phyloP scores from a whole-genome alignment of 2,329 filamentous ascomycete species.

The Fusarium goolgardi region DNA sequence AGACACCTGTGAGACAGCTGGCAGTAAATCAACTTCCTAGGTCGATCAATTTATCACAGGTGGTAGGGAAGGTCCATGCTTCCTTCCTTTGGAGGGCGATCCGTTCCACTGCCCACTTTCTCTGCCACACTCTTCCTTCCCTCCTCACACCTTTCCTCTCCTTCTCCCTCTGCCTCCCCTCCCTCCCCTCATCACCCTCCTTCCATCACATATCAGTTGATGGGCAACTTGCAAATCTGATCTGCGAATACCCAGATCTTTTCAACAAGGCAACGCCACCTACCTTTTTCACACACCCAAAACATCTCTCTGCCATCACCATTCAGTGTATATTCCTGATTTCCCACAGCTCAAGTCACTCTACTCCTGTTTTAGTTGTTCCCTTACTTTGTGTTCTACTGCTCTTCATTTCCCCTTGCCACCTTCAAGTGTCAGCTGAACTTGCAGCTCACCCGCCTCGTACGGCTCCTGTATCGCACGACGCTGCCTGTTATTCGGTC shows the following conservation, averaged over 20 bases:
- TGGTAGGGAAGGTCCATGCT: neutral
- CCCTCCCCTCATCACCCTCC: neutral
- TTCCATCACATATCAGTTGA: neutral
- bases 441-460: neutral
- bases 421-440: neutral
- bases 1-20: slow-evolving; percentile 18
- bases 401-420: neutral
- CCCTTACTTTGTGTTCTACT: neutral
- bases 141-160: neutral
- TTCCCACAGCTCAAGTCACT: neutral
- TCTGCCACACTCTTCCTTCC: neutral
- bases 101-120: neutral
- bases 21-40: neutral
- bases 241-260: neutral
- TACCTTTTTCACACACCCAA: neutral
- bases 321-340: neutral
- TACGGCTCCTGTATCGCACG: neutral
- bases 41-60: neutral
- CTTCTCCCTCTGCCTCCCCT: no score
- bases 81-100: neutral
- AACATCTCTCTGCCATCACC: neutral
- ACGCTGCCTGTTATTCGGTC: neutral
- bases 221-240: neutral
- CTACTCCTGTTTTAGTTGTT: neutral
- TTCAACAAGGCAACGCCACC: neutral